These are phyloP conservation scores for Brassica carinata DNA, from an alignment of 345 rosid genomes.

Conservation along the genomic window DNA sequence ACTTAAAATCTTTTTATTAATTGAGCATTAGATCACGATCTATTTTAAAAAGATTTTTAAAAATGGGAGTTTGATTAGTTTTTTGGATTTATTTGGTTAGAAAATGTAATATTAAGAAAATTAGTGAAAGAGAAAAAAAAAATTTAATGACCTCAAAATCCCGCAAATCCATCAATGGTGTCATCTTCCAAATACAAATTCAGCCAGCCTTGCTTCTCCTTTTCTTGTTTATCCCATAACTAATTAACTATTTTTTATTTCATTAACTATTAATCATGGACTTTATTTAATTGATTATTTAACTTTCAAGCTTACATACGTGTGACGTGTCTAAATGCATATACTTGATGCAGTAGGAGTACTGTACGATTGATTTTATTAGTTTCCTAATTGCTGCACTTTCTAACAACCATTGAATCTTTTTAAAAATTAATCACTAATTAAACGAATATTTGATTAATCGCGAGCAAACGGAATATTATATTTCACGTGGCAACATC, in stretches of 20 bases:
- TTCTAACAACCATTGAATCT: conserved; percentile 20
- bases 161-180: conserved; percentile 33
- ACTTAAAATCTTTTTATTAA: background rate
- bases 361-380: conserved; percentile 18
- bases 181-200: conserved; percentile 30
- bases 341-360: conserved; percentile 6
- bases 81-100: conserved; percentile 22
- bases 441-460: background rate
- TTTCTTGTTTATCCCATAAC: conserved; percentile 8
- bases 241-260: background rate
- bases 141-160: conserved; percentile 23
- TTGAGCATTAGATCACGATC: background rate
- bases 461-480: conserved; percentile 1
- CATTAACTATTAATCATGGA: background rate
- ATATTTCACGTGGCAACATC: background rate
- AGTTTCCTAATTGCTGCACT: conserved; percentile 13
- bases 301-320: background rate
- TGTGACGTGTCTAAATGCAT: conserved; percentile 17
- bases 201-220: conserved; percentile 16
- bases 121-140: background rate
- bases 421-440: background rate
- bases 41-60: conserved; percentile 6
- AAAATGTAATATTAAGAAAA: background rate
- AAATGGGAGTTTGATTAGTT: conserved; percentile 27
- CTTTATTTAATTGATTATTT: background rate